These are phyloP conservation scores for Carallia pectinifolia DNA, from an alignment of 345 rosid genomes.

Conservation along the genomic window DNA sequence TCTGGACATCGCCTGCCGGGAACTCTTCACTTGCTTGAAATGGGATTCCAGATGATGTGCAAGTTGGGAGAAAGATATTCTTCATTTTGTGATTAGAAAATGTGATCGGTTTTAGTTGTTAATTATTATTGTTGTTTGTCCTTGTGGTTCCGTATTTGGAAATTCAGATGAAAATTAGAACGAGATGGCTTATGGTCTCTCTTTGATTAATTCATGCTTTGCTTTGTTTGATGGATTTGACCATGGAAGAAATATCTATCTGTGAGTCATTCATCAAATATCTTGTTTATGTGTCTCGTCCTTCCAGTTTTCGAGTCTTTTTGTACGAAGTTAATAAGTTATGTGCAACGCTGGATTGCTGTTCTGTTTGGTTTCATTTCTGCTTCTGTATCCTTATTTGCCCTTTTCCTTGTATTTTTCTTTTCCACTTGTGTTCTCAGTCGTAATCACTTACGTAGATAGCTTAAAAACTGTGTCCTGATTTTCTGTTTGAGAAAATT, in stretches of 20 bases:
- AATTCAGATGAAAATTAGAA: neutral
- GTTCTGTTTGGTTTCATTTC: neutral
- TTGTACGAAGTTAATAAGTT: neutral
- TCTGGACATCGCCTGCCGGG: constrained; percentile 57
- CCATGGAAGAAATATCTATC: too few species aligned
- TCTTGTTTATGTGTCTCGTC: too few species aligned
- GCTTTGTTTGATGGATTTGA: neutral
- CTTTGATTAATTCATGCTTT: neutral
- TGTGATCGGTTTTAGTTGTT: neutral
- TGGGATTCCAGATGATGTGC: neutral
- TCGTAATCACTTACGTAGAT: too few species aligned
- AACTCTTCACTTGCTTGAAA: constrained; percentile 49
- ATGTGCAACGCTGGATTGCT: neutral
- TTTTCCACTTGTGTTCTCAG: too few species aligned
- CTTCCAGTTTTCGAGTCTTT: neutral
- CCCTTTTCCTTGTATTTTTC: too few species aligned
- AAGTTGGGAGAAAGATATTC: neutral
- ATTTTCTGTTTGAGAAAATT: too few species aligned
- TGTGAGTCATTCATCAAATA: too few species aligned
- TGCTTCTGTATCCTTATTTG: neutral
- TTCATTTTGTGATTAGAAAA: neutral
- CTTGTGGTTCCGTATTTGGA: neutral
- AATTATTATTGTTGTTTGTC: neutral
- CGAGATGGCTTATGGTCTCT: neutral
- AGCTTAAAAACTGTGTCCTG: too few species aligned